These are phyloP conservation scores for Aspergillus sojae DNA, from an alignment of 2,329 filamentous ascomycete species.

Conservation along the genomic window DNA sequence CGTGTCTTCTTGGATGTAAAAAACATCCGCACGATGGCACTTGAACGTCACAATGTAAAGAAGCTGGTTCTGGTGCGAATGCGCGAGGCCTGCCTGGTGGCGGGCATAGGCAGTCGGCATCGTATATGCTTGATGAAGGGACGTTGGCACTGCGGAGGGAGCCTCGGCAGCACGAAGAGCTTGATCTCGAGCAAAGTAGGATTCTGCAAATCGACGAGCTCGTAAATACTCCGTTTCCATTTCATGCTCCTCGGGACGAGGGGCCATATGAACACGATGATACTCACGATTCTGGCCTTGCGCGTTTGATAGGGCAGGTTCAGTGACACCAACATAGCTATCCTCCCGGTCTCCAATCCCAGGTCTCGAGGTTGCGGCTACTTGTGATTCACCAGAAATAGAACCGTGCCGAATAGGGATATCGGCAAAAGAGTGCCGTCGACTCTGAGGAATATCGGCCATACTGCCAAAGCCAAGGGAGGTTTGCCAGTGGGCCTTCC, in stretches of 20 bases:
- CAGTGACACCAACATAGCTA: conserved; percentile 38
- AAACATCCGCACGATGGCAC: conserved; percentile 90
- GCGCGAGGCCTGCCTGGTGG: conserved; percentile 38
- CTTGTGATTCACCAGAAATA: conserved; percentile 39
- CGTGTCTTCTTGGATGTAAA: conserved; percentile 95
- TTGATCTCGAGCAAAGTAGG: conserved; percentile 47
- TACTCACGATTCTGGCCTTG: conserved; percentile 49
- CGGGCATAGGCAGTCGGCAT: conserved; percentile 43
- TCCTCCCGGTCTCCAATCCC: conserved; percentile 41
- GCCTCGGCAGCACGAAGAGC: conserved; percentile 37
- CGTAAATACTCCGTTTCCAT: conserved; percentile 44
- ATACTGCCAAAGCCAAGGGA: conserved; percentile 52
- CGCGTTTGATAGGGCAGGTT: conserved; percentile 39
- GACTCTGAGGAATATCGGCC: conserved; percentile 51
- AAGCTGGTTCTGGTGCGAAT: conserved; percentile 45
- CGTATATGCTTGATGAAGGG: conserved; percentile 44
- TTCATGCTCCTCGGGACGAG: conserved; percentile 32
- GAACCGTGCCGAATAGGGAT: conserved; percentile 52
- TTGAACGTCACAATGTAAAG: conserved; percentile 92
- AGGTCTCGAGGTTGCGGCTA: conserved; percentile 21
- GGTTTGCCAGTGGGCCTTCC: conserved; percentile 55
- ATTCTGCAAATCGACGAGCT: conserved; percentile 43
- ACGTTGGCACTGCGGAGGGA: conserved; percentile 36
- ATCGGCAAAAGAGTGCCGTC: conserved; percentile 55
- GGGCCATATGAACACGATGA: conserved; percentile 37